Evolutionary conservation across 495 filamentous ascomycete genomes (phyloP), one percentile per base, ranked within the genome.

Genomic region (Xanthoparmelia taractica): DNA sequence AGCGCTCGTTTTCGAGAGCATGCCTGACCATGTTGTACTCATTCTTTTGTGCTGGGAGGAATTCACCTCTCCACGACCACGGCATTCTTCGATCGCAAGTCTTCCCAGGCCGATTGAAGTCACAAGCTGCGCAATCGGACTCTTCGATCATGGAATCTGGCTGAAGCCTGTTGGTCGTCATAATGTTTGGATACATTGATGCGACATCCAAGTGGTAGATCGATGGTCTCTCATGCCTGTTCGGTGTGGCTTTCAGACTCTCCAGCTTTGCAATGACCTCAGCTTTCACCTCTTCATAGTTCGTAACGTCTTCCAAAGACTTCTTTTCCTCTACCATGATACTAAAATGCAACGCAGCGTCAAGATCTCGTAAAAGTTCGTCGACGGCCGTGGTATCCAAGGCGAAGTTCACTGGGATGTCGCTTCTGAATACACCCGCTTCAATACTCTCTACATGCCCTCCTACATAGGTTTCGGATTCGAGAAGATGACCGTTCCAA

Each of bases 131-230:
- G 70, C 94, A 99, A 66, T 94, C 87, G 4, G 95, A 92, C 71
- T 99, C 94, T 54, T 92, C 76, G 45, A 97, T 96, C 91, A 99
- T 94, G 7, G 95, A 97, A 72, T 99, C 94, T 2, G 94, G 94
- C 62, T 99, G 94, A 37, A 99, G 75, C 69, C 94, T 90, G 70
- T 99, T 99, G 13, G 95, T 99, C 6, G 94, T 97, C 95, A 99
- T 99, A 75, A 99, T 99, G 72, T 99, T 99, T 23, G 94, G 94
- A 73, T 99, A 99, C 94, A 99, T 99, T 59, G 94, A 96, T 20
- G 94, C 94, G 55, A 99, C 94, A 68, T 99, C 94, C 72, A 99
- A 79, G 79, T 99, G 94, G 74, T 99, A 99, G 60, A 99, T 99
- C 40, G 90, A 86, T 2, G 94, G 94, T 33, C 85, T 80, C 71